Conservation (phyloP, 495 filamentous ascomycete species). For the Melanomma pulvis-pyrius region DNA sequence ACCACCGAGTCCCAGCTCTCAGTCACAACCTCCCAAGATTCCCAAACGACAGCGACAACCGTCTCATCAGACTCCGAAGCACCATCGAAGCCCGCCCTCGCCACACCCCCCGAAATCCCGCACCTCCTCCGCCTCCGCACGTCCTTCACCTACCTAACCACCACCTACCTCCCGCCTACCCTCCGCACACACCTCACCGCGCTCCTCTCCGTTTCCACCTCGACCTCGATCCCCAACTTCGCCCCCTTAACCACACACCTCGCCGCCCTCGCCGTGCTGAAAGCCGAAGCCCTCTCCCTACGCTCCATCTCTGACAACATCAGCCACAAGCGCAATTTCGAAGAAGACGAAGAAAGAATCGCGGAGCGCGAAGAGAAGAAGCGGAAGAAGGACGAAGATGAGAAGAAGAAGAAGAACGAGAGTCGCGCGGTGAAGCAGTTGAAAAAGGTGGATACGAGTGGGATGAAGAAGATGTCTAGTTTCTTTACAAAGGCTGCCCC, state of each 20-base stretch:
- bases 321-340: slow-evolving; percentile 66
- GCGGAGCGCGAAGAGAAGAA: slow-evolving; percentile 61
- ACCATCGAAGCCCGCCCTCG: background rate
- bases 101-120: slow-evolving; percentile 29
- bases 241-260: slow-evolving; percentile 68
- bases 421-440: slow-evolving; percentile 75
- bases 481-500: slow-evolving; percentile 76
- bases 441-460: slow-evolving; percentile 82
- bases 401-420: slow-evolving; percentile 70
- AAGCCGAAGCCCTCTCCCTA: slow-evolving; percentile 67
- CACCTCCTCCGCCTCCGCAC: slow-evolving; percentile 62
- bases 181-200: slow-evolving; percentile 55
- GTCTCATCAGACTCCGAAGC: slow-evolving; percentile 1
- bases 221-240: slow-evolving; percentile 64
- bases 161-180: slow-evolving; percentile 65
- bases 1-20: slow-evolving; percentile 24
- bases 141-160: slow-evolving; percentile 73
- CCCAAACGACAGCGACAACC: slow-evolving; percentile 24
- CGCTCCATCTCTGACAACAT: slow-evolving; percentile 69
- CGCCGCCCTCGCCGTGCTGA: slow-evolving; percentile 61
- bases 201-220: slow-evolving; percentile 48
- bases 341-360: slow-evolving; percentile 68
- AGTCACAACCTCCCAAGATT: slow-evolving; percentile 21
- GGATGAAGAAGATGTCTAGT: slow-evolving; percentile 96
- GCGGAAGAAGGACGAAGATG: slow-evolving; percentile 71